Base-by-base conservation (phyloP, 2,329 filamentous ascomycete species). In the Clarireedia sp. region DNA sequence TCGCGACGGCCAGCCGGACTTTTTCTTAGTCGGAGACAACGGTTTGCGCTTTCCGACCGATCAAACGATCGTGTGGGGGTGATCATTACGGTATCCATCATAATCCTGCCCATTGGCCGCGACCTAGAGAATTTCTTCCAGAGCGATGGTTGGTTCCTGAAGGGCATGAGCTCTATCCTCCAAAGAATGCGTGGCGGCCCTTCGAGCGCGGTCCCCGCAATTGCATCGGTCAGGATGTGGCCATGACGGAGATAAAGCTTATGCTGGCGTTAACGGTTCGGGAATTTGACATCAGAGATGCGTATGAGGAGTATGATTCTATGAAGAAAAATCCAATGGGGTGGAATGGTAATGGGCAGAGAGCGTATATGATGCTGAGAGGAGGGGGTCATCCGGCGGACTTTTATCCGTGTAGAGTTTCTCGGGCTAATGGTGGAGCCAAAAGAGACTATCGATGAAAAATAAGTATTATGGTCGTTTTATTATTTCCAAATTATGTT, bases 161-260 rank as follows among this genome's bases (percentile, higher is more conserved):
- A 2, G 67, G 62, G 12, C 60, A 74, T 67, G 68, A 29, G 57
- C 66, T 48, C 72, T 75, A 61, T 47, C 63, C 62, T 2, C 17
- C 19, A 6, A 57, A 61, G n/a, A 54, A 74, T 47, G 79, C 78
- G 1, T 83, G 73, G 71, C 72, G 78, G 7, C 71, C 77, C 0
- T 84, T 84, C 64, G 77, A 78, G 60, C 72, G 74, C 53, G 80
- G 80, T 0, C 71, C 74, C 2, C 66, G 80, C 8, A 77, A 76
- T 50, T 85, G 80, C 62, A 75, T 82, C n/a, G 81, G 80, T 0
- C 78, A 82, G 63, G 74, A 74, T 57, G 67, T 81, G 23, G 78
- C 75, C 1, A 74, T 77, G 69, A 63, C 60, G 24, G 78, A 81
- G 65, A 66, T 74, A n/a, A 73, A 73, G 56, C 67, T 76, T 38